A percentile compares a stretch with the other conserved stretches of the same genome.
phyloP scores from a whole-genome alignment of 2,329 filamentous ascomycete genomes.

The Leptosphaerulina australis region DNA sequence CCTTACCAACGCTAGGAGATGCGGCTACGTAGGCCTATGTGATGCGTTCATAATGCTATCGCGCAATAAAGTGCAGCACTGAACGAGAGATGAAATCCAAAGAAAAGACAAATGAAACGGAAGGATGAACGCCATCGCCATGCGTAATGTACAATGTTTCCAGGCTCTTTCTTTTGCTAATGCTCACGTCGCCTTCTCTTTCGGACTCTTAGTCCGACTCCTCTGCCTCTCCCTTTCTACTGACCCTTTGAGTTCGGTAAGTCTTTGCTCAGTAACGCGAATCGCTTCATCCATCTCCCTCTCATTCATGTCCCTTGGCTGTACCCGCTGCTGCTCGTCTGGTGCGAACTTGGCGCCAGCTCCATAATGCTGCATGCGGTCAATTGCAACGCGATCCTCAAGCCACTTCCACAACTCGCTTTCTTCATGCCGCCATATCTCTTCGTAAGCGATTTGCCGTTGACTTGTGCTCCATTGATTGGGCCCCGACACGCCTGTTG shows the following conservation, averaged over 20 bases:
- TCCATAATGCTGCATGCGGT: constrained; percentile 53
- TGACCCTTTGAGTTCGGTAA: constrained; percentile 76
- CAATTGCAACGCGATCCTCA: constrained; percentile 81
- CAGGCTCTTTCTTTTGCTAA: not conserved
- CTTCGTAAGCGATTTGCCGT: constrained; percentile 82
- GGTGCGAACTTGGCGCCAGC: constrained; percentile 29
- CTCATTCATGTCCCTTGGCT: constrained; percentile 65
- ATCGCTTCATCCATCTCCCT: constrained; percentile 81
- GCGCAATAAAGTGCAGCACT: not conserved
- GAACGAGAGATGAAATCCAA: not conserved
- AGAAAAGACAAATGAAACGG: not conserved
- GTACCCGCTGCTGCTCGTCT: constrained; percentile 55
- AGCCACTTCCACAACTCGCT: constrained; percentile 92
- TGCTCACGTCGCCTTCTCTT: constrained; percentile 21
- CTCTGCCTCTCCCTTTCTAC: constrained; percentile 51
- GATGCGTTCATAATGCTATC: not conserved
- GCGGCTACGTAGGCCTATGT: not conserved
- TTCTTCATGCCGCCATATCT: constrained; percentile 89
- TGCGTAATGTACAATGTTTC: constrained; percentile 11
- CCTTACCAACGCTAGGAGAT: constrained; percentile 8
- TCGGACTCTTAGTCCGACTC: constrained; percentile 27
- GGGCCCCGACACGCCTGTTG: constrained; percentile 32
- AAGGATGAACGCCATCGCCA: constrained; percentile 13
- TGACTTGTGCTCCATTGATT: constrained; percentile 59
- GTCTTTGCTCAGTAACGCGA: constrained; percentile 81